Percentiles rank a stretch among this genome's conserved stretches.
These are phyloP conservation scores for Entomortierella chlamydospora DNA, from an alignment of 192 early-diverging fungal species.

Conservation along the genomic window DNA sequence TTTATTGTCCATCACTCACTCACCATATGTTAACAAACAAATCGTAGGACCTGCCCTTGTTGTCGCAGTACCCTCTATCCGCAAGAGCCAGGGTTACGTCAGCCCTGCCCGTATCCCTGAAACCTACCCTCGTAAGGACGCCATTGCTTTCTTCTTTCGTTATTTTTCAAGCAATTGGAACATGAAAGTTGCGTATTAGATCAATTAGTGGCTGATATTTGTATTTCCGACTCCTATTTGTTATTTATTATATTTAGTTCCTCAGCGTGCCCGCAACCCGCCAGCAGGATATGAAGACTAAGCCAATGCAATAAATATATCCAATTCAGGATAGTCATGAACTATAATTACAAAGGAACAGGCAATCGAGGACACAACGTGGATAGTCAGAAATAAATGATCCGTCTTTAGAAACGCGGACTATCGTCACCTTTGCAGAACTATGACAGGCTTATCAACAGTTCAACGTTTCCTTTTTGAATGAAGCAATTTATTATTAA, in stretches of 20 bases:
- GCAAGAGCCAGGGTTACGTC: conserved; percentile 42
- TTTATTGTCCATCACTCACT: too few species aligned
- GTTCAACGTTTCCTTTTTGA: too few species aligned
- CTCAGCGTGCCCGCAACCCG: conserved; percentile 49
- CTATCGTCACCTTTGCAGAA: too few species aligned
- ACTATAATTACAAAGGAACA: too few species aligned
- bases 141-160: not conserved
- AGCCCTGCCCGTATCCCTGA: conserved; percentile 48
- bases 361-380: too few species aligned
- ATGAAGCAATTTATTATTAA: too few species aligned
- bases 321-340: too few species aligned
- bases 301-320: not conserved
- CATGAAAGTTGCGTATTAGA: not conserved
- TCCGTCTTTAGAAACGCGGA: too few species aligned
- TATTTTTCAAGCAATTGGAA: not conserved
- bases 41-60: conserved; percentile 45
- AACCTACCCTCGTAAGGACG: conserved; percentile 40
- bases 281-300: conserved; percentile 55
- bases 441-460: too few species aligned
- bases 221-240: not conserved
- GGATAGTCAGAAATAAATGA: too few species aligned
- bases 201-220: not conserved
- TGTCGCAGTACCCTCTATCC: conserved; percentile 35
- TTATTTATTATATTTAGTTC: conserved; percentile 17
- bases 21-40: too few species aligned